A percentile compares a stretch with the other conserved stretches of the same genome.
phyloP scores from a whole-genome alignment of 495 filamentous ascomycete species.

The Lepidopterella palustris region DNA sequence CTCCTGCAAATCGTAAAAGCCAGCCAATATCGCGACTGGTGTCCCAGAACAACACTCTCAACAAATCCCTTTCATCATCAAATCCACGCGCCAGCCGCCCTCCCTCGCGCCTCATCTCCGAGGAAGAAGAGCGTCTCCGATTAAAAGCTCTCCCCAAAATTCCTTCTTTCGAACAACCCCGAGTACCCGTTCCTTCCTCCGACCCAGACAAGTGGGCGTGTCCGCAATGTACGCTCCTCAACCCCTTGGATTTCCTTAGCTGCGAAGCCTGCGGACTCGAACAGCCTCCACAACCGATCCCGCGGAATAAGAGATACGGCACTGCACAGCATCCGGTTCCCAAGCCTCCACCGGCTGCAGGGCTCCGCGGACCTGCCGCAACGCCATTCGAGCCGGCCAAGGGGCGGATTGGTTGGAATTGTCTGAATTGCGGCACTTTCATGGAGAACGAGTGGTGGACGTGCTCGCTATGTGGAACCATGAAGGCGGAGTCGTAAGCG shows the following conservation, averaged over 20 bases:
- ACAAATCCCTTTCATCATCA: background rate
- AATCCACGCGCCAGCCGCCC: constrained; percentile 14
- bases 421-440: constrained; percentile 35
- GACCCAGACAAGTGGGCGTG: constrained; percentile 60
- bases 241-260: constrained; percentile 58
- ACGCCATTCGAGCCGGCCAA: constrained; percentile 22
- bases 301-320: constrained; percentile 18
- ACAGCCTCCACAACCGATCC: constrained; percentile 43
- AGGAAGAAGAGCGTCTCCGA: constrained; percentile 23
- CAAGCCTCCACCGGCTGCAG: constrained; percentile 17
- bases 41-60: background rate
- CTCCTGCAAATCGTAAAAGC: background rate
- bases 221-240: constrained; percentile 73
- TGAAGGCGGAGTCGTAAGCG: constrained; percentile 34
- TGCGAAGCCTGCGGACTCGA: constrained; percentile 76
- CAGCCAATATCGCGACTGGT: background rate
- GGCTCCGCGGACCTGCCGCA: constrained; percentile 4
- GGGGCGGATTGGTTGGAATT: constrained; percentile 37
- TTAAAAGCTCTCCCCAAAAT: constrained; percentile 2
- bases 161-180: constrained; percentile 15
- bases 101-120: constrained; percentile 28
- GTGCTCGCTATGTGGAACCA: constrained; percentile 35
- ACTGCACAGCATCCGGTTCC: constrained; percentile 1
- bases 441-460: constrained; percentile 43
- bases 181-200: constrained; percentile 4